Percentiles rank a stretch among this genome's conserved stretches.
These are phyloP conservation scores for Anthracocystis walkeri DNA, from an alignment of 1,284 basidiomycete species.

Conservation along the genomic window DNA sequence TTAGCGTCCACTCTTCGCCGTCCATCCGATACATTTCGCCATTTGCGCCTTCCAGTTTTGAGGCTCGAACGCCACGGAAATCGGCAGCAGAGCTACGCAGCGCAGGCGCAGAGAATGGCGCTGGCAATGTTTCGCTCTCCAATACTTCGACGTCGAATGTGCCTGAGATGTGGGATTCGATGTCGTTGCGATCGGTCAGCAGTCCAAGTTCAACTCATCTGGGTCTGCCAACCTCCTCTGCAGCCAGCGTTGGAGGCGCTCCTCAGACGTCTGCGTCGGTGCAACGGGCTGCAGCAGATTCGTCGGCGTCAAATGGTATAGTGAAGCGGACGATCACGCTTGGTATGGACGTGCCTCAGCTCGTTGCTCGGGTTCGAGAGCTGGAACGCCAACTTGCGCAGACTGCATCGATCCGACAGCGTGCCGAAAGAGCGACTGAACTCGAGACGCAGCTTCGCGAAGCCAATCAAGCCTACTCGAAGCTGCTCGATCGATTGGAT, in stretches of 20 bases:
- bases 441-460: slow-evolving; percentile 45
- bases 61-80: slow-evolving; percentile 16
- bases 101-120: slow-evolving; percentile 6
- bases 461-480: slow-evolving; percentile 34
- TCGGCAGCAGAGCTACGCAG: slow-evolving; percentile 4
- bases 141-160: slow-evolving; percentile 15
- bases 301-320: slow-evolving; percentile 4
- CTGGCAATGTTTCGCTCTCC: slow-evolving; percentile 9
- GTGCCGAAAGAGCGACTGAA: slow-evolving; percentile 36
- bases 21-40: slow-evolving; percentile 49
- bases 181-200: slow-evolving; percentile 32
- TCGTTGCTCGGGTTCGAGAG: slow-evolving; percentile 45
- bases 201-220: slow-evolving; percentile 36
- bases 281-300: neutral
- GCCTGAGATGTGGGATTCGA: slow-evolving; percentile 21
- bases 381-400: slow-evolving; percentile 49
- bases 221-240: slow-evolving; percentile 32
- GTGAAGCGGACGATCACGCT: slow-evolving; percentile 59
- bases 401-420: slow-evolving; percentile 33
- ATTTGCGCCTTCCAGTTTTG: slow-evolving; percentile 21
- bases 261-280: slow-evolving; percentile 19
- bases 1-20: slow-evolving; percentile 31
- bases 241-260: slow-evolving; percentile 21
- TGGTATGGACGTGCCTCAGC: slow-evolving; percentile 54
- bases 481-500: slow-evolving; percentile 38